A percentile compares a stretch with the other conserved stretches of the same genome.
Conservation (phyloP, 2,329 filamentous ascomycete species). For the Endothia cerciana region DNA sequence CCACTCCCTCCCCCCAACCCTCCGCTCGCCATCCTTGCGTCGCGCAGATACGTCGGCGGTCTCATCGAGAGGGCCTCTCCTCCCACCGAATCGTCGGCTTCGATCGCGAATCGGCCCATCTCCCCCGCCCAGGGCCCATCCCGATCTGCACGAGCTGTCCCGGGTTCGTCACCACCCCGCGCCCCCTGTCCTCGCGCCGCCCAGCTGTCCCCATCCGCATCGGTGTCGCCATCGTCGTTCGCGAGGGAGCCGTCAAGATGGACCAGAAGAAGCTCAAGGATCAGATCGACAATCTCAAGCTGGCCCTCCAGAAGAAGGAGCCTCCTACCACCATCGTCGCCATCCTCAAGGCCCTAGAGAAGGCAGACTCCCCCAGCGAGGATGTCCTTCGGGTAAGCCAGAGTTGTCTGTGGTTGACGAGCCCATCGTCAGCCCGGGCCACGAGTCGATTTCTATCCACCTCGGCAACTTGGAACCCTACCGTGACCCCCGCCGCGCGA, state of each 20-base stretch:
- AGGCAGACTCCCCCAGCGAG: slow-evolving; percentile 81
- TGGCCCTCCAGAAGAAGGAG: slow-evolving; percentile 76
- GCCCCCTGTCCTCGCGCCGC: neutral
- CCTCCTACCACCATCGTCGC: slow-evolving; percentile 71
- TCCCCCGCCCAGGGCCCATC: neutral
- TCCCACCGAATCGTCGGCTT: neutral
- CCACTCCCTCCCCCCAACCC: neutral
- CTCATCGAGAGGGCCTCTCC: neutral
- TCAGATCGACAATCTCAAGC: slow-evolving; percentile 77
- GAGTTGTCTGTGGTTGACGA: neutral
- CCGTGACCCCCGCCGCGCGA: neutral
- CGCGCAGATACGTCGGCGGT: neutral
- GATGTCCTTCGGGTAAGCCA: slow-evolving; percentile 77
- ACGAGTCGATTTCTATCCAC: neutral
- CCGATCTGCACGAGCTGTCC: neutral
- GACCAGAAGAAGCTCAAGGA: slow-evolving; percentile 80
- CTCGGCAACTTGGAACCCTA: too few relatives aligned
- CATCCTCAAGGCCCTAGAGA: slow-evolving; percentile 78
- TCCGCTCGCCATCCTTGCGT: neutral
- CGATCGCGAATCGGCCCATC: neutral
- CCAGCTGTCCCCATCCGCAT: neutral
- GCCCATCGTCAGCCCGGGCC: neutral
- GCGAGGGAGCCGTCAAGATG: slow-evolving; percentile 46
- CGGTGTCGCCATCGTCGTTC: neutral
- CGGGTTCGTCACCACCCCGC: neutral